Conservation (phyloP, 805 yeast species). For the Candida tibetensis region DNA sequence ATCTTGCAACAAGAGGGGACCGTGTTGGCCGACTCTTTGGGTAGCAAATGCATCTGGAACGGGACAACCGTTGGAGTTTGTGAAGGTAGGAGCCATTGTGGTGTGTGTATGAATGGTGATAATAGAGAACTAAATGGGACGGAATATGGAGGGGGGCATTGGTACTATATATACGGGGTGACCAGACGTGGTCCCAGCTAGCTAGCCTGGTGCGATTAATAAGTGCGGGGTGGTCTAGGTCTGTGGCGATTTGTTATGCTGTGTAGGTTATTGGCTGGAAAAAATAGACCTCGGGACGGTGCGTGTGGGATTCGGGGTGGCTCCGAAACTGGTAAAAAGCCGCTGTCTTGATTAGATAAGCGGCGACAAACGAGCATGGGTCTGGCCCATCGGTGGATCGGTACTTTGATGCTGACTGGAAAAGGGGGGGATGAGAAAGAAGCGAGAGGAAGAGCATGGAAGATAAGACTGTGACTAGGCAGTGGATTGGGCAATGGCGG, state of each 20-base stretch:
- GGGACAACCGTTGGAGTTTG: conserved; percentile 77
- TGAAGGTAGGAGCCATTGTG: conserved; percentile 55
- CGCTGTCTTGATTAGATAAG: neutral
- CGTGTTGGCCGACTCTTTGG: conserved; percentile 51
- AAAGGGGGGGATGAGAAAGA: no score
- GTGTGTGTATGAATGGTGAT: neutral
- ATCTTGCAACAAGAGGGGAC: conserved; percentile 60
- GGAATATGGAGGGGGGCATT: no score
- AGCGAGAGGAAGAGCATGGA: no score
- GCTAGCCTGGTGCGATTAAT: no score
- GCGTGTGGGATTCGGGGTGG: no score
- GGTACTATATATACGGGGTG: neutral
- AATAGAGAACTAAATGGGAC: neutral
- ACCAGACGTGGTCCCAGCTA: neutral
- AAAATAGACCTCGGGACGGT: neutral
- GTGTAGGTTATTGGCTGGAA: neutral
- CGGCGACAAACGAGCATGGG: no score
- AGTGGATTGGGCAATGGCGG: no score
- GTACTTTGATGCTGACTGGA: no score
- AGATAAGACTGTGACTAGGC: no score
- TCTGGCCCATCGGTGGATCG: no score
- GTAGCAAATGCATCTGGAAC: conserved; percentile 63
- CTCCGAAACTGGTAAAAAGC: neutral
- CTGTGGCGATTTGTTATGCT: neutral
- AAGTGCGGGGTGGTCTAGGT: neutral